Conservation (phyloP, 805 yeast species). For the Phaffomyces antillensis region DNA sequence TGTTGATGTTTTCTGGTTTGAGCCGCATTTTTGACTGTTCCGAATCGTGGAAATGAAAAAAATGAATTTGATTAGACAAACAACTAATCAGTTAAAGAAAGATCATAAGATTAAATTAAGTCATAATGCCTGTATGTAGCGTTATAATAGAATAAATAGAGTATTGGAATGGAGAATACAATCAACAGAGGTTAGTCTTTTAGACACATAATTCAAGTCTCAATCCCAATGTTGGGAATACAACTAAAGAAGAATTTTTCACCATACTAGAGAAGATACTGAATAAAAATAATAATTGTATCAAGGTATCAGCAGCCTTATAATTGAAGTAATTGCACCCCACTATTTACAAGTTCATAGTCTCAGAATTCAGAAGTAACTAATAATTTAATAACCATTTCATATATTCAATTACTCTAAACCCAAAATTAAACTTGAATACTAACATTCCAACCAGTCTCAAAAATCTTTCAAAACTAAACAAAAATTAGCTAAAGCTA, state of each 20-base stretch:
- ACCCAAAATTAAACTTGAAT: neutral
- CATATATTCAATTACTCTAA: too few relatives aligned
- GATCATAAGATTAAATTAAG: constrained; percentile 22
- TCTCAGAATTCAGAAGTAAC: too few relatives aligned
- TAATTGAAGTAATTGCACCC: too few relatives aligned
- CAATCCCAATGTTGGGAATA: too few relatives aligned
- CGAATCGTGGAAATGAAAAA: constrained; percentile 9
- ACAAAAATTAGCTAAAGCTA: constrained; percentile 98
- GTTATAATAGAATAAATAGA: neutral
- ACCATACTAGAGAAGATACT: too few relatives aligned
- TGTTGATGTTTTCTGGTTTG: neutral
- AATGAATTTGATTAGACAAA: constrained; percentile 24
- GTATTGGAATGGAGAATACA: neutral
- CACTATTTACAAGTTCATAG: too few relatives aligned
- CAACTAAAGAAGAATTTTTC: too few relatives aligned
- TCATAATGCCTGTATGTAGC: constrained; percentile 37
- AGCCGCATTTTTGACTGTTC: neutral
- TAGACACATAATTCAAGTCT: too few relatives aligned
- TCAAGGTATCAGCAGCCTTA: too few relatives aligned
- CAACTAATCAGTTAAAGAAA: neutral
- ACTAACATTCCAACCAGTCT: constrained; percentile 42
- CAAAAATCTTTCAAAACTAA: constrained; percentile 95
- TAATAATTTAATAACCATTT: too few relatives aligned
- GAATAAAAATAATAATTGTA: too few relatives aligned
- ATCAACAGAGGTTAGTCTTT: neutral